Conservation (phyloP, 768 basidiomycete species). For the Dictyophora rubrovolvata region DNA sequence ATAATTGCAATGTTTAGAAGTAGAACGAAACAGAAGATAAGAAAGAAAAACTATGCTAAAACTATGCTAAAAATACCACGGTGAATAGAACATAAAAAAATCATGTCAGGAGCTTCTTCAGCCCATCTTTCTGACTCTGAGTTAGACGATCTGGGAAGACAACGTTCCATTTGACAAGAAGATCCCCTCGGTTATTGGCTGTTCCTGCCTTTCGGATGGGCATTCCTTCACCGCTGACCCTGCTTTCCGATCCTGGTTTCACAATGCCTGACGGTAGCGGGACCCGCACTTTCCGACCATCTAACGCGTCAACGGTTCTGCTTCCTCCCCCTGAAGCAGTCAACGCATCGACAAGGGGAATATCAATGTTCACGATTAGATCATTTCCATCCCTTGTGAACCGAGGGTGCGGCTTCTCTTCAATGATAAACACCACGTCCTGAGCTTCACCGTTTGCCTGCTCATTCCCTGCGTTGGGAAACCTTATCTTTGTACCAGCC, state of each 20-base stretch:
- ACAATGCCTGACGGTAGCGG: constrained; percentile 56
- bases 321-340: constrained; percentile 43
- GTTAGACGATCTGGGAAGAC: constrained; percentile 74
- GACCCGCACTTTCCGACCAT: constrained; percentile 69
- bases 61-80: not conserved
- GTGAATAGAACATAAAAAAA: not conserved
- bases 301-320: constrained; percentile 56
- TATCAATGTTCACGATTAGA: constrained; percentile 45
- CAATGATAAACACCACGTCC: constrained; percentile 94
- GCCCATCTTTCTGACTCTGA: constrained; percentile 65
- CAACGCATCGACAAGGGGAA: constrained; percentile 80
- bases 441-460: constrained; percentile 54
- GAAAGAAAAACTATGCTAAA: not conserved
- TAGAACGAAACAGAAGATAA: not conserved
- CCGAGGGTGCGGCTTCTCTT: constrained; percentile 78
- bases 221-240: constrained; percentile 75
- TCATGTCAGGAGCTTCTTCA: constrained; percentile 47
- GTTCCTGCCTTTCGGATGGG: constrained; percentile 75
- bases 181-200: constrained; percentile 67
- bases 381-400: constrained; percentile 81
- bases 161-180: constrained; percentile 76
- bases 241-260: constrained; percentile 68
- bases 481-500: constrained; percentile 88
- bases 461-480: constrained; percentile 82
- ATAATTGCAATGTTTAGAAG: not conserved